Evolutionary conservation across 176 grass and related monocot genomes (phyloP).

Genomic region (Musa itinerans): DNA sequence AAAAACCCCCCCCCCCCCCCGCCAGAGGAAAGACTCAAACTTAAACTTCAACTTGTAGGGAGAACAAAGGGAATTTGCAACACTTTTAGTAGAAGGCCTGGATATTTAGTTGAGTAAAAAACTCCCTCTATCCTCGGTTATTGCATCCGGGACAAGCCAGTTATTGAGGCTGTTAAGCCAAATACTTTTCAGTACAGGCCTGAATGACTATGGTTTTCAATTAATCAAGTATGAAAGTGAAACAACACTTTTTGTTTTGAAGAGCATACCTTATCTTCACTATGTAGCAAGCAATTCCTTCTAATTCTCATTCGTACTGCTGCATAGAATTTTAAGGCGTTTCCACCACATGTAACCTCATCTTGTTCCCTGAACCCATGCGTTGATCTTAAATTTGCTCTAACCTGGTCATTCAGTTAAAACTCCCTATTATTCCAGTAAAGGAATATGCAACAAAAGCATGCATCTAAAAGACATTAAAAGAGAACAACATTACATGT

Average conservation of each 20-base stretch:
- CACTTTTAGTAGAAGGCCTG: too few relatives aligned
- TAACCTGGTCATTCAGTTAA: conserved; percentile 36
- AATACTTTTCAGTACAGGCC: background rate
- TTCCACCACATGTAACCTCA: conserved; percentile 79
- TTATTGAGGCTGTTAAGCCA: background rate
- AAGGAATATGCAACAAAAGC: background rate
- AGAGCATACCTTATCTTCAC: conserved; percentile 47
- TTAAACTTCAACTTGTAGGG: too few relatives aligned
- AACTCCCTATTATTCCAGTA: background rate
- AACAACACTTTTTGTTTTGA: background rate
- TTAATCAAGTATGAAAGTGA: background rate
- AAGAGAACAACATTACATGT: background rate
- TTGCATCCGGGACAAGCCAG: too few relatives aligned
- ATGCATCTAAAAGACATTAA: background rate
- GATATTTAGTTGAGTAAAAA: too few relatives aligned
- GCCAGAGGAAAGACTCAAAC: too few relatives aligned
- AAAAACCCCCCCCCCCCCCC: background rate
- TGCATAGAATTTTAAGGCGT: conserved; percentile 74
- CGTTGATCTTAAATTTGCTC: conserved; percentile 36
- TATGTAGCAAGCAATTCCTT: conserved; percentile 54
- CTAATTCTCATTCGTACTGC: conserved; percentile 88
- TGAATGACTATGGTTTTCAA: background rate
- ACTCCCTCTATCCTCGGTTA: too few relatives aligned
- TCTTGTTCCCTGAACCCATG: conserved; percentile 29
- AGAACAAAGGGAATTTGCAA: too few relatives aligned